These are phyloP conservation scores for Metschnikowia borealis DNA, from an alignment of 805 yeast genomes.

Conservation along the genomic window DNA sequence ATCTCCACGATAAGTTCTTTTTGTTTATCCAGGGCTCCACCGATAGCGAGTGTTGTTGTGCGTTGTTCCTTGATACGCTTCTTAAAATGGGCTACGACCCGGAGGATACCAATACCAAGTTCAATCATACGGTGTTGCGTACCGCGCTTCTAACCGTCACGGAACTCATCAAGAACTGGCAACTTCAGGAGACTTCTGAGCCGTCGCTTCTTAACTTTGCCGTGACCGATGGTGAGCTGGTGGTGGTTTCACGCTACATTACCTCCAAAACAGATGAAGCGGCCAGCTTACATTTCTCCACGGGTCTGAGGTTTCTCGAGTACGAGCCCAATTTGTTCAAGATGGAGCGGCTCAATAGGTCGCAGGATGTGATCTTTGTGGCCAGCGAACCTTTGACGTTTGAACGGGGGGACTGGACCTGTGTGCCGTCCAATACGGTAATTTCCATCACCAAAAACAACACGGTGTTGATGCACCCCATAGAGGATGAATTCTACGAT, in stretches of 20 bases:
- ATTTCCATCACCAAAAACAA: constrained; percentile 73
- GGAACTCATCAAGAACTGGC: constrained; percentile 74
- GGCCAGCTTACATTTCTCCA: constrained; percentile 89
- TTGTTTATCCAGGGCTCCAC: constrained; percentile 86
- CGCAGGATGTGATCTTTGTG: constrained; percentile 93
- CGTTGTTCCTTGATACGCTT: constrained; percentile 75
- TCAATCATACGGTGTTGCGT: constrained; percentile 56
- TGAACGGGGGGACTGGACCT: constrained; percentile 96
- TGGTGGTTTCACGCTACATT: constrained; percentile 84
- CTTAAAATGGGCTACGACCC: constrained; percentile 77
- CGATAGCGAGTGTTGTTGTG: constrained; percentile 94
- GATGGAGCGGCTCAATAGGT: constrained; percentile 90
- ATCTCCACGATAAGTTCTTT: constrained; percentile 77
- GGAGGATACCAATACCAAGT: constrained; percentile 22
- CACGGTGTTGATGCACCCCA: constrained; percentile 87
- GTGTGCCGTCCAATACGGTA: constrained; percentile 89
- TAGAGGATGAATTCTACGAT: constrained; percentile 83
- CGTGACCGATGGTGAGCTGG: constrained; percentile 85
- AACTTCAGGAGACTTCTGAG: constrained; percentile 50
- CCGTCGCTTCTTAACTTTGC: constrained; percentile 93
- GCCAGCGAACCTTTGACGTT: constrained; percentile 96
- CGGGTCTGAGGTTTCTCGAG: constrained; percentile 89
- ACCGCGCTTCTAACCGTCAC: constrained; percentile 71
- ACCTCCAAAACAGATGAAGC: constrained; percentile 91
- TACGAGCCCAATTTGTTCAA: constrained; percentile 86